These are phyloP conservation scores for Blastocystis sp. DNA, from an alignment of 352 stramenopile species.

Conservation along the genomic window DNA sequence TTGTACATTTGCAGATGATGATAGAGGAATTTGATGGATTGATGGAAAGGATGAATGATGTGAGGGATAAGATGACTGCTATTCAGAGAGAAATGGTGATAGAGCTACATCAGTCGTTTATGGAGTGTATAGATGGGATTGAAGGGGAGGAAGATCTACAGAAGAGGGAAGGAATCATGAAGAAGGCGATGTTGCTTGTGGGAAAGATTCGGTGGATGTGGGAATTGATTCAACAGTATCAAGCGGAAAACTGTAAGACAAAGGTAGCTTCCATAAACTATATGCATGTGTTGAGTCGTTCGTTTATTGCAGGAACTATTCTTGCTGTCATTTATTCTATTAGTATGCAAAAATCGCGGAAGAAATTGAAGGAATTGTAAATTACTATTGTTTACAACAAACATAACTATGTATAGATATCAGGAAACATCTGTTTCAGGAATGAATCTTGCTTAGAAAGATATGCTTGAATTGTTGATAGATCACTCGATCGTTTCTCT, in stretches of 20 bases:
- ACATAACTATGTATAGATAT: neutral
- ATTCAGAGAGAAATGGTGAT: neutral
- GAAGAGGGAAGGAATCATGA: neutral
- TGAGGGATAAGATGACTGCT: neutral
- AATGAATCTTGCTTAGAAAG: neutral
- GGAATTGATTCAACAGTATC: neutral
- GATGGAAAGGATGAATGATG: neutral
- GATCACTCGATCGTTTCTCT: neutral
- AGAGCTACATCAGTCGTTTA: neutral
- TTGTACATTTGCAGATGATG: neutral
- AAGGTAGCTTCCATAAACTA: conserved; percentile 14
- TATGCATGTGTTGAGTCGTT: neutral
- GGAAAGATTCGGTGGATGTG: conserved; percentile 11
- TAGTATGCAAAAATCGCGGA: neutral
- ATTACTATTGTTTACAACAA: neutral
- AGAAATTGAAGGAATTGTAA: conserved; percentile 43
- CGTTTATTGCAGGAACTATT: neutral
- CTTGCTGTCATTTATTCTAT: neutral
- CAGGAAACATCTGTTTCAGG: neutral
- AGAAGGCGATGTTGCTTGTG: neutral
- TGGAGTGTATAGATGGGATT: neutral
- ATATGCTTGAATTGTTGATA: neutral
- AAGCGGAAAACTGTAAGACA: neutral
- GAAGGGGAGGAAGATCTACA: neutral
- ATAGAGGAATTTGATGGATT: neutral